A percentile compares a stretch with the other conserved stretches of the same genome.
Evolutionary conservation across 1,284 basidiomycete species (phyloP).

Genomic region (Ustilago nuda): DNA sequence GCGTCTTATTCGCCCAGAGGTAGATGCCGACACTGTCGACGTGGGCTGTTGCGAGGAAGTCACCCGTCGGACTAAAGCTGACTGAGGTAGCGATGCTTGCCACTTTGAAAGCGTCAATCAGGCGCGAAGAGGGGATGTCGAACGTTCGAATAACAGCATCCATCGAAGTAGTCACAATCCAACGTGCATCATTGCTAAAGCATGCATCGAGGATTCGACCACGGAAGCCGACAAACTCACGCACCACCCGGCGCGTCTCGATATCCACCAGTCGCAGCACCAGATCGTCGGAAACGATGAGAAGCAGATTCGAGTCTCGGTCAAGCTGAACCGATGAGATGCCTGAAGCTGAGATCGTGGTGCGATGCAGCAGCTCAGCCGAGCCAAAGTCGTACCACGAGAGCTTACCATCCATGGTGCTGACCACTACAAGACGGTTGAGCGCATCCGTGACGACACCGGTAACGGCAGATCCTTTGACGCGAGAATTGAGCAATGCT

Average conservation of each 20-base stretch:
- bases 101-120: constrained; percentile 92
- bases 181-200: constrained; percentile 92
- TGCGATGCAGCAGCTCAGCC: constrained; percentile 76
- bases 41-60: constrained; percentile 95
- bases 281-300: constrained; percentile 85
- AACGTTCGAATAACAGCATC: constrained; percentile 95
- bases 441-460: constrained; percentile 88
- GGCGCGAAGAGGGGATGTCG: constrained; percentile 89
- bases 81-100: constrained; percentile 89
- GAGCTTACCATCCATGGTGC: constrained; percentile 85
- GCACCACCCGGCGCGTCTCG: constrained; percentile 86
- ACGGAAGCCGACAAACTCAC: constrained; percentile 76
- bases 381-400: constrained; percentile 97
- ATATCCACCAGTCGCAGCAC: constrained; percentile 87
- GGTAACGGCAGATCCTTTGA: constrained; percentile 70
- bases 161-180: constrained; percentile 87
- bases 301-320: constrained; percentile 86
- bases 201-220: constrained; percentile 61
- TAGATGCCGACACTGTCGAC: constrained; percentile 93
- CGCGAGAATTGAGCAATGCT: constrained; percentile 29
- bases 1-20: constrained; percentile 96
- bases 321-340: constrained; percentile 82
- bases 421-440: constrained; percentile 83
- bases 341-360: constrained; percentile 77
- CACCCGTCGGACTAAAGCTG: constrained; percentile 91